phyloP scores from a whole-genome alignment of 257 asterid species.

The Coffea canephora region DNA sequence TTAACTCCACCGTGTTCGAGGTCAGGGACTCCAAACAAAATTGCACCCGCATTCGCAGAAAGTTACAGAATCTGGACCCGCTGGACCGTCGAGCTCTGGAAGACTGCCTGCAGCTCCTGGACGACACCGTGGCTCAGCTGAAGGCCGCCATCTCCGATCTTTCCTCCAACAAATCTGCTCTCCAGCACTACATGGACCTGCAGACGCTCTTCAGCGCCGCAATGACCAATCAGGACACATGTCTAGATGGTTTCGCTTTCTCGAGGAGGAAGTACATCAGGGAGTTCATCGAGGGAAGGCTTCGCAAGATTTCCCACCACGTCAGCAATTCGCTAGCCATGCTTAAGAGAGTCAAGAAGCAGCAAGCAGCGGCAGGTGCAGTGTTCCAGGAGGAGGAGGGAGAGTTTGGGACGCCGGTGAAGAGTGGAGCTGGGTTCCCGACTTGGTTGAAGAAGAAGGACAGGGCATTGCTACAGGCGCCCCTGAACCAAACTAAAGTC shows the following conservation, averaged over 20 bases:
- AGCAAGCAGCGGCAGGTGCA: constrained; percentile 8
- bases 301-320: constrained; percentile 61
- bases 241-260: constrained; percentile 87
- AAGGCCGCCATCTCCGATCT: constrained; percentile 39
- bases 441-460: constrained; percentile 62
- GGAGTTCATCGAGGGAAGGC: constrained; percentile 44
- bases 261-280: constrained; percentile 49
- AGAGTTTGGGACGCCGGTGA: neutral
- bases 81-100: constrained; percentile 66
- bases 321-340: constrained; percentile 81
- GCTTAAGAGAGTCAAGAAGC: constrained; percentile 55
- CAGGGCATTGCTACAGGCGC: constrained; percentile 55
- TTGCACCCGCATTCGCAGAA: constrained; percentile 54
- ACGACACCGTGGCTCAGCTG: constrained; percentile 53
- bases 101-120: constrained; percentile 73
- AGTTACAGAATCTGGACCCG: constrained; percentile 43
- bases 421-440: constrained; percentile 46
- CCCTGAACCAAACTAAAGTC: constrained; percentile 32
- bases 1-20: constrained; percentile 62
- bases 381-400: constrained; percentile 46
- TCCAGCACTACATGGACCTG: constrained; percentile 46
- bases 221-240: constrained; percentile 89
- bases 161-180: constrained; percentile 28
- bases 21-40: constrained; percentile 49
- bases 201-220: constrained; percentile 85